Base-by-base conservation (phyloP, 2,329 filamentous ascomycete species). In the Phialophora macrospora region DNA sequence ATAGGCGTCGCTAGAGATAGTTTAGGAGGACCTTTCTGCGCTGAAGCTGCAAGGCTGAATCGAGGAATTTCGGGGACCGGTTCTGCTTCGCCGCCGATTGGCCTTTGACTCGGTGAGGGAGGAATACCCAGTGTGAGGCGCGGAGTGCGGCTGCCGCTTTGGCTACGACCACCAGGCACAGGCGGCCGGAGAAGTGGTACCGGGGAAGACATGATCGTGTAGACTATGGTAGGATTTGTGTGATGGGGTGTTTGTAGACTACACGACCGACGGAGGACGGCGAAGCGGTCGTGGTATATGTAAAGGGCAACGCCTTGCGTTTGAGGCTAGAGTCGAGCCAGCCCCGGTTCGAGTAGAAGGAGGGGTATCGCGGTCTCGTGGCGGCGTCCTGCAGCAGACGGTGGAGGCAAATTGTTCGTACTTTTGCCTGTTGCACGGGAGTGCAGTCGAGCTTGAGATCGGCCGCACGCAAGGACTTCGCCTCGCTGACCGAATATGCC, bases 91-190 rank as follows among this genome's bases (percentile, higher is more conserved):
- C 82, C 83, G 71, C 85, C 86, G 59, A 95, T 87, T 1, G 93
- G 88, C 77, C 93, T 92, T 68, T 84, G 89, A 79, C 88, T 94
- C 56, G 92, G 91, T 41, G 92, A 96, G 0, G 91, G 88, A 44
- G 94, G 94, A 65, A 98, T 98, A 54, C 93, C 91, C 63, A 98
- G 86, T 52, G 93, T 94, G 65, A 98, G 85, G 73, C 90, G 88
- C 30, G 92, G 92, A 60, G 90, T 84, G 69, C 90, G 85, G 66
- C 84, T 81, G 65, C 87, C 88, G 70, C 84, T 81, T 72, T 83
- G 84, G 69, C 84, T 84, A 72, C 88, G 85, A 70, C 82, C 83
- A 70, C 91, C 91, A 46, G 90, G 90, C 63, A 96, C 88, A 68
- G 92, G 92, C 62, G 92, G 91, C 67, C 92, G 90, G 63, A 96